phyloP scores from a whole-genome alignment of 116 monocot genomes.

The Dioscorea cayenensis region DNA sequence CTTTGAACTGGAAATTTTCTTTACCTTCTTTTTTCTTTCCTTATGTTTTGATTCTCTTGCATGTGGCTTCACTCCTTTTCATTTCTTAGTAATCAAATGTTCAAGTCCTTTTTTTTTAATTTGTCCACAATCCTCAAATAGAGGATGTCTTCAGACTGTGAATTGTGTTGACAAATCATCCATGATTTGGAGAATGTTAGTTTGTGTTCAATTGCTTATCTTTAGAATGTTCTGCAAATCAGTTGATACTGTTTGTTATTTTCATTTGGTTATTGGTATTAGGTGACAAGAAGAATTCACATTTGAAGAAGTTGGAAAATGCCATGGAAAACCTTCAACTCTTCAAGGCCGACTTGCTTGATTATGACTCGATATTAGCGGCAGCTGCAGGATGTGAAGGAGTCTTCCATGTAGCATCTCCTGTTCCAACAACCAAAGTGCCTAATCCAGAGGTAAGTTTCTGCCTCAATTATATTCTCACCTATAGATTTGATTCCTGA shows the following conservation, averaged over 20 bases:
- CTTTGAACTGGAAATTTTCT: neutral
- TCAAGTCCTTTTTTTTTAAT: no score
- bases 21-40: no score
- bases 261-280: neutral
- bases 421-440: conserved; percentile 33
- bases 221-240: neutral
- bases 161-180: no score
- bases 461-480: neutral
- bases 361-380: conserved; percentile 29
- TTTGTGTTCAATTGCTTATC: neutral
- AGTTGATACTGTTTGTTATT: no score
- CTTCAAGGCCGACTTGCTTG: conserved; percentile 62
- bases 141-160: no score
- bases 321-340: conserved; percentile 53
- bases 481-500: no score
- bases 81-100: no score
- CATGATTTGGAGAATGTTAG: no score
- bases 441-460: conserved; percentile 54
- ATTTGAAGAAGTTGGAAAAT: conserved; percentile 50
- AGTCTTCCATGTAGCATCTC: conserved; percentile 76
- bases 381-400: conserved; percentile 69
- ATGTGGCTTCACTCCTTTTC: no score
- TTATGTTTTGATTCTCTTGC: no score
- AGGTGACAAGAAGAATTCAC: conserved; percentile 67
- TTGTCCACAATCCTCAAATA: no score